Base-by-base conservation (phyloP, 805 yeast species). In the Zygoascus biomembranicola region DNA sequence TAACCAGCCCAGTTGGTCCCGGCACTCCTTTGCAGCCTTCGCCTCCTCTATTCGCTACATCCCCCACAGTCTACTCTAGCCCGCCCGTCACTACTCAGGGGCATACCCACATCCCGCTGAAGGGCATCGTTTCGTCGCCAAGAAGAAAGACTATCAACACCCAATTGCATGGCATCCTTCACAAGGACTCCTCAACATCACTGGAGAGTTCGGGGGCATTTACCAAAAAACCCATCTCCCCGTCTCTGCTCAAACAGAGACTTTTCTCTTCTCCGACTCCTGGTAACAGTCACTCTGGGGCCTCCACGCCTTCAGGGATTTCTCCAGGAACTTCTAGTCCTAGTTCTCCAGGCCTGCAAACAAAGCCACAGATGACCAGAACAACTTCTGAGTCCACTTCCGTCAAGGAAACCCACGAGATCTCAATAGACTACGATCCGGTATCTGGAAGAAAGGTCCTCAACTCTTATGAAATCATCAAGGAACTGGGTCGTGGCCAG, bases 401-500 rank as follows among this genome's bases (percentile, higher is more conserved):
- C 14, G 97, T 90, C 6, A 89, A 86, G 64, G 97, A 92, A 66
- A 90, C 97, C 0, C 82, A 79, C 55, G 78, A 79, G 55, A 87
- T 94, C 14, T 79, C 77, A 37, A 77, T 92, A 41, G 96, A 90
- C 61, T 90, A 88, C 69, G 96, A 94, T 67, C 97, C 98, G 0
- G 78, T 85, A 4, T 81, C 85, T 1, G 82, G 85, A 57, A 79
- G 94, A 50, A 87, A 90, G 65, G 81, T 85, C 37, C 75, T 94
- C 57, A 94, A 94, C 69, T 82, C 95, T 0, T 94, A 90, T 66
- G 99, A 94, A 68, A 87, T 94, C 39, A 70, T 90, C 32, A 76
- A 78, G 26, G 97, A 90, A 70, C 75, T 94, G 31, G 99, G 99
- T 10, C 77, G 87, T 37, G 99, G 99, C n/a, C 96, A 90, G 67